A percentile compares a stretch with the other conserved stretches of the same genome.
Conservation (phyloP, 1,139 yeast genomes). For the Debaryomyces sp. region DNA sequence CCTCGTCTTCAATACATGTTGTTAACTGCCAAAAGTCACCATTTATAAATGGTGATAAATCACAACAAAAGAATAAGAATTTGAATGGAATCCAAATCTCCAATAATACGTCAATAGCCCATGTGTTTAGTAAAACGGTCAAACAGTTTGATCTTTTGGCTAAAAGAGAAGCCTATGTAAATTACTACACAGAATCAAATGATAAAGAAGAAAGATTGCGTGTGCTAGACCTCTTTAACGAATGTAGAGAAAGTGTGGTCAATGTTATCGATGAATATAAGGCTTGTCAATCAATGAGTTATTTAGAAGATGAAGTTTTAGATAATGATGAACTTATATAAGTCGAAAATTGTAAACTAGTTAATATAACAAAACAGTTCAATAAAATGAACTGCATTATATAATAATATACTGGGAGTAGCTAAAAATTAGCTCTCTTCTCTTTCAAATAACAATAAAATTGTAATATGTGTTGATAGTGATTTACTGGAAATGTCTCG, state of each 20-base stretch:
- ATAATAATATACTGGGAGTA: neutral
- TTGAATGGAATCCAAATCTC: slow-evolving; percentile 78
- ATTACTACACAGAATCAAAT: slow-evolving; percentile 64
- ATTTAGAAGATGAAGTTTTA: slow-evolving; percentile 47
- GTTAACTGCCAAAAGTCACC: slow-evolving; percentile 80
- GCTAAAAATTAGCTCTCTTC: neutral
- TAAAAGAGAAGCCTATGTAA: slow-evolving; percentile 81
- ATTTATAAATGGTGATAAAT: slow-evolving; percentile 33
- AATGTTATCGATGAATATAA: slow-evolving; percentile 74
- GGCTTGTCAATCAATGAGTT: slow-evolving; percentile 57
- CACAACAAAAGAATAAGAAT: slow-evolving; percentile 27
- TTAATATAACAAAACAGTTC: neutral
- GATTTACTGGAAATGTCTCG: neutral
- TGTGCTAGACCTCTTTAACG: slow-evolving; percentile 76
- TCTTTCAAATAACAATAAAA: neutral
- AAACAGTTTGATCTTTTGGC: slow-evolving; percentile 81
- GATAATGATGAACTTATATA: slow-evolving; percentile 13
- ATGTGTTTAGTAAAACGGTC: slow-evolving; percentile 66
- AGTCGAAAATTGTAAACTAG: slow-evolving; percentile 4
- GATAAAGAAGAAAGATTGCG: slow-evolving; percentile 43
- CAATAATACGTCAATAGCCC: slow-evolving; percentile 72
- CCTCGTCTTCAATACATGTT: slow-evolving; percentile 77
- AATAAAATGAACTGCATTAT: neutral
- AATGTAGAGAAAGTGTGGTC: slow-evolving; percentile 73
- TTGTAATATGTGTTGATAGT: neutral